A percentile compares a stretch with the other conserved stretches of the same genome.
Conservation (phyloP, 352 stramenopile species). For the Phytopythium boreale region DNA sequence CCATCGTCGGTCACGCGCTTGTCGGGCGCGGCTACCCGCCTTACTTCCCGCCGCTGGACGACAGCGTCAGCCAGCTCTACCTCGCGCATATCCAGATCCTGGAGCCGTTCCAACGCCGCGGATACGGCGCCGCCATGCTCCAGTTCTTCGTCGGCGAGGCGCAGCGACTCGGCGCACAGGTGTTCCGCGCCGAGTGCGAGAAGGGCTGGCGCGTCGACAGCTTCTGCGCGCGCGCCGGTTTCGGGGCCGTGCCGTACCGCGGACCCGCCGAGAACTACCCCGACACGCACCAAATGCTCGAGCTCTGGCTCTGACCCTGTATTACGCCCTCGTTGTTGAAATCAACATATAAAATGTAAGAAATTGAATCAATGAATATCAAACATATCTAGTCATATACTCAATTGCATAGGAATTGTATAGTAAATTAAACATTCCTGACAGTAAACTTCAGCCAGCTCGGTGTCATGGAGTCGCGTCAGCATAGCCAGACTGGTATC, state of each 20-base stretch:
- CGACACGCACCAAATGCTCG: constrained; percentile 35
- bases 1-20: constrained; percentile 4
- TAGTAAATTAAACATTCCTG: not conserved
- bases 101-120: constrained; percentile 18
- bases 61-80: constrained; percentile 24
- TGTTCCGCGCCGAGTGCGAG: constrained; percentile 27
- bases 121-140: constrained; percentile 17
- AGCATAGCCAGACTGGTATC: not conserved
- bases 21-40: constrained; percentile 24
- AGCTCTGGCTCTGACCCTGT: constrained; percentile 22
- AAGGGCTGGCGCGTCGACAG: constrained; percentile 22
- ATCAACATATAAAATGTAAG: not conserved
- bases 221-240: constrained; percentile 20
- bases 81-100: constrained; percentile 17
- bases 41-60: constrained; percentile 26
- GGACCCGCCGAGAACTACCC: constrained; percentile 26
- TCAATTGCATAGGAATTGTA: not conserved
- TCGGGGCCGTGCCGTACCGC: constrained; percentile 27
- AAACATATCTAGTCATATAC: too few species aligned
- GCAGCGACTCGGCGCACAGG: constrained; percentile 7
- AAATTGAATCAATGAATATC: too few species aligned
- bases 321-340: too few species aligned
- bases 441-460: not conserved
- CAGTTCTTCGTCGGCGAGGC: constrained; percentile 16
- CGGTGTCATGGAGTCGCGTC: not conserved